Base-by-base conservation (phyloP, 2,329 filamentous ascomycete genomes). In the Colletotrichum euphorbiae region DNA sequence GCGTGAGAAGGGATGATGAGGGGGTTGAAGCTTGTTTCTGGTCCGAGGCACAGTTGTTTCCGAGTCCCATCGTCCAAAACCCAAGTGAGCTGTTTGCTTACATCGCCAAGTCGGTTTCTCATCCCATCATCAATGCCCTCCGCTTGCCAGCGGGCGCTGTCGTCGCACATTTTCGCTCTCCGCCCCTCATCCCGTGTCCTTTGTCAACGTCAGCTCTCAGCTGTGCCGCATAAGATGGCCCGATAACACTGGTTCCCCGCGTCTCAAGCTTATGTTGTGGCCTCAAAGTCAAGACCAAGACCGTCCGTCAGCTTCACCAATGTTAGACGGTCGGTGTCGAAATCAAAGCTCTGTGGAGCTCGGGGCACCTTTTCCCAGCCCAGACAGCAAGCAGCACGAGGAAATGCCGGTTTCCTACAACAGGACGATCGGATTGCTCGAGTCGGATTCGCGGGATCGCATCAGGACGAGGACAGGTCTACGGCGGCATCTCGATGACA, bases 201-300 rank as follows among this genome's bases (percentile, higher is more conserved):
- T 15, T 56, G 56, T 40, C 51, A 55, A 62, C 48, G 50, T 67
- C 62, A 67, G 62, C 62, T 62, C 21, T 50, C 36, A 42, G 50
- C 57, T 43, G 51, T 66, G 42, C 21, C 56, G 51, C 67, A 62
- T 52, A 15, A 50, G 21, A 61, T 38, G 24, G 43, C 54, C 62
- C 46, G 43, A 48, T 38, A 24, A 36, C 21, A 66, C 36, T 46
- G 43, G 36, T 50, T 54, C 59, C 64, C 59, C 59, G 50, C 51
- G 45, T 63, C 59, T 67, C 51, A 67, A 63, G 50, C 43, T 62
- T 28, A 45, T 56, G 43, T 24, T 36, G 28, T 28, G 52, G 60
- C 24, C 65, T 65, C 38, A 54, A 68, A 64, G 60, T 48, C 60
- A 64, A 68, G 52, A 21, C 21, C n/a, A n/a, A n/a, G n/a, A n/a